Evolutionary conservation across 306 rosid species (phyloP).

Genomic region (Abrus precatorius): DNA sequence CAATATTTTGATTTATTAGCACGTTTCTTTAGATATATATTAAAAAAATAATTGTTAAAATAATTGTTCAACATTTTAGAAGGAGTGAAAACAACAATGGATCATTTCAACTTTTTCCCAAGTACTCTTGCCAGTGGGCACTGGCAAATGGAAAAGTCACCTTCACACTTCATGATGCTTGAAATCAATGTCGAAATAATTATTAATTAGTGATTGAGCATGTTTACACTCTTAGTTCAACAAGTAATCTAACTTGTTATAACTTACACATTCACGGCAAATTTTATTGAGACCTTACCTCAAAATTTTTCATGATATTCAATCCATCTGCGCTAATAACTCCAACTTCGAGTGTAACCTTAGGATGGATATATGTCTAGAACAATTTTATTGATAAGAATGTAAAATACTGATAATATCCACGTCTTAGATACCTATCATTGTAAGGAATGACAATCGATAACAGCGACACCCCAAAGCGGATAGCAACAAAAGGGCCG

Average conservation of each 20-base stretch:
- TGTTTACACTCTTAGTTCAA: neutral
- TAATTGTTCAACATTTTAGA: neutral
- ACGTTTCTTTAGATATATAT: neutral
- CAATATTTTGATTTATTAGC: too few relatives aligned
- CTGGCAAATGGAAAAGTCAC: neutral
- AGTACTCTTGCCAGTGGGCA: neutral
- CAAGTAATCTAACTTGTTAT: constrained; percentile 19
- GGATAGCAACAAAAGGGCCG: neutral
- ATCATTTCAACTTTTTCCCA: neutral
- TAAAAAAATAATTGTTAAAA: neutral
- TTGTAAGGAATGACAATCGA: neutral
- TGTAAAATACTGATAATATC: neutral
- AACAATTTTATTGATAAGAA: too few relatives aligned
- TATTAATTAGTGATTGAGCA: neutral
- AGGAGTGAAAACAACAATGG: neutral
- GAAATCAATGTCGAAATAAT: constrained; percentile 23
- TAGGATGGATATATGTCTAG: too few relatives aligned
- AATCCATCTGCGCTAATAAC: neutral
- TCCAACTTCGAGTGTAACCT: too few relatives aligned
- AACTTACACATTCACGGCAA: neutral
- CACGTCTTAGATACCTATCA: neutral
- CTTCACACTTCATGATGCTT: neutral
- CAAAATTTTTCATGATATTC: neutral
- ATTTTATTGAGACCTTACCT: neutral
- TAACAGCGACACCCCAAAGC: constrained; percentile 5